Conservation (phyloP, 768 basidiomycete genomes). For the Tylopilus intermedius region DNA sequence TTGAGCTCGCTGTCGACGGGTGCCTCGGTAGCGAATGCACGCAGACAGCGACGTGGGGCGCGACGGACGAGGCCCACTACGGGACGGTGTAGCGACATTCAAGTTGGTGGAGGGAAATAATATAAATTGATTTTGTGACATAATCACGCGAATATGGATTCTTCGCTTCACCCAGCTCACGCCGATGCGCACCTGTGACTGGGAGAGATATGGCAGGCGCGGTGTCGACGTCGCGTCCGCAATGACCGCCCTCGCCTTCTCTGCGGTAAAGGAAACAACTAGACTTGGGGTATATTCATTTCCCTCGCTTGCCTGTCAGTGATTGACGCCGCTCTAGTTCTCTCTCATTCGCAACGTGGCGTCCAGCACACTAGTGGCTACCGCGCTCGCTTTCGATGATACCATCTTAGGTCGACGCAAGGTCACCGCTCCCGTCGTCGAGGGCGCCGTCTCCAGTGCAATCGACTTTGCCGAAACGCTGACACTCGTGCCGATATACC, state of each 20-base stretch:
- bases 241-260: slow-evolving; percentile 61
- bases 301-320: slow-evolving; percentile 3
- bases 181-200: slow-evolving; percentile 29
- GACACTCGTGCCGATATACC: slow-evolving; percentile 67
- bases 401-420: slow-evolving; percentile 59
- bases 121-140: not conserved
- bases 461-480: slow-evolving; percentile 66
- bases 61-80: not conserved
- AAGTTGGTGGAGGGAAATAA: slow-evolving; percentile 1
- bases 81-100: slow-evolving; percentile 21
- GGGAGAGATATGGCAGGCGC: slow-evolving; percentile 45
- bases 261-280: slow-evolving; percentile 61
- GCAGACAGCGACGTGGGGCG: slow-evolving; percentile 1
- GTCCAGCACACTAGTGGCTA: slow-evolving; percentile 51
- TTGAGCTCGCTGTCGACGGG: slow-evolving; percentile 37
- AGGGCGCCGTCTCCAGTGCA: slow-evolving; percentile 54
- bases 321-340: slow-evolving; percentile 44
- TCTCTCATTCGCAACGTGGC: slow-evolving; percentile 60
- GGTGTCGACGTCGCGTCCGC: slow-evolving; percentile 65
- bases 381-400: slow-evolving; percentile 58
- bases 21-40: slow-evolving; percentile 34
- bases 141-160: slow-evolving; percentile 19
- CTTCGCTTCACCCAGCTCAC: not conserved
- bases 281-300: slow-evolving; percentile 52
- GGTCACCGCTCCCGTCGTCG: slow-evolving; percentile 54